A percentile compares a stretch with the other conserved stretches of the same genome.
These are phyloP conservation scores for Cyclanthera cordifolia DNA, from an alignment of 306 rosid genomes.

Conservation along the genomic window DNA sequence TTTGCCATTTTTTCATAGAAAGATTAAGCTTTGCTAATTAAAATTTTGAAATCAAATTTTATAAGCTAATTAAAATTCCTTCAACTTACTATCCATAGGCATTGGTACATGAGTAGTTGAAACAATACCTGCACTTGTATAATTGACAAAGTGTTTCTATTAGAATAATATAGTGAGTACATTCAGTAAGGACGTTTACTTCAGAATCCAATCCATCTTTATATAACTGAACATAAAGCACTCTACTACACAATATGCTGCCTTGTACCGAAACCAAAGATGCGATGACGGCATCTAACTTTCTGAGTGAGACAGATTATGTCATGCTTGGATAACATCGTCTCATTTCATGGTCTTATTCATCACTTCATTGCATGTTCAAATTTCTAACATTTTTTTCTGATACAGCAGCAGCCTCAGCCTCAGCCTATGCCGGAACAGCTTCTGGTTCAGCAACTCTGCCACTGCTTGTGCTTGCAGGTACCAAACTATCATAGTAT, in stretches of 20 bases:
- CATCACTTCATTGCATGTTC: neutral
- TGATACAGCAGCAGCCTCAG: conserved; percentile 16
- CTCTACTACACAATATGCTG: neutral
- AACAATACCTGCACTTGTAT: neutral
- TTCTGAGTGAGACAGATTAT: conserved; percentile 2
- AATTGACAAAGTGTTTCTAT: neutral
- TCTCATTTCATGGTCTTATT: neutral
- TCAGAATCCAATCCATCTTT: neutral
- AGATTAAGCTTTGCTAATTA: too few relatives aligned
- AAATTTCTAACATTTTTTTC: neutral
- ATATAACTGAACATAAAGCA: conserved; percentile 2
- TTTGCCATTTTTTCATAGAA: too few relatives aligned
- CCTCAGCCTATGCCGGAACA: conserved; percentile 39
- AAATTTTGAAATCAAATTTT: too few relatives aligned
- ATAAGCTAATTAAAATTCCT: neutral
- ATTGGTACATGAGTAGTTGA: neutral
- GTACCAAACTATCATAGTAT: conserved; percentile 71
- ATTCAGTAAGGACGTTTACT: neutral
- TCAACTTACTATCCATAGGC: neutral
- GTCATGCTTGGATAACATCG: neutral
- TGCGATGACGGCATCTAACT: conserved; percentile 4
- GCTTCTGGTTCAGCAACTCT: conserved; percentile 66
- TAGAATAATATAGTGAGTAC: neutral
- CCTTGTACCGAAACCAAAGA: conserved; percentile 1
- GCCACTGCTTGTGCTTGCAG: conserved; percentile 29